Percentiles rank a stretch among this genome's conserved stretches.
Conservation (phyloP, 108 stramenopile genomes). For the Poteriospumella lacustris region DNA sequence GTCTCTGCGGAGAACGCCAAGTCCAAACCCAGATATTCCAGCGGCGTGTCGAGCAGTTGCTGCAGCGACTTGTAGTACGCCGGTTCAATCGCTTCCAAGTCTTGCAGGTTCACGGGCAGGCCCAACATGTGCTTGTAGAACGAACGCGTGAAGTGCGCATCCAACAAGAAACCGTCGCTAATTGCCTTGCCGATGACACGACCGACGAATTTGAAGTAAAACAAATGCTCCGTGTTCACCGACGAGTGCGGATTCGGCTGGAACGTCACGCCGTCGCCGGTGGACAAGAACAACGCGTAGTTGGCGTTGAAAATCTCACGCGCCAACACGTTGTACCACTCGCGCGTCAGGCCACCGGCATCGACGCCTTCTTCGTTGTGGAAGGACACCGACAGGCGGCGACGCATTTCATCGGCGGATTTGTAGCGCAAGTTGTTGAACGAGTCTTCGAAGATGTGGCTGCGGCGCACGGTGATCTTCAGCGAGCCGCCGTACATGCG, state of each 20-base stretch:
- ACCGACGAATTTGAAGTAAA: constrained; percentile 28
- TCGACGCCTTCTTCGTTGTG: constrained; percentile 21
- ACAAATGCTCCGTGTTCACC: constrained; percentile 10
- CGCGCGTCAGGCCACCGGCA: constrained; percentile 21
- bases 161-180: constrained; percentile 1
- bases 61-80: constrained; percentile 3
- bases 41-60: neutral
- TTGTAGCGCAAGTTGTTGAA: constrained; percentile 6
- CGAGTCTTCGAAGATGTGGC: constrained; percentile 12
- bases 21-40: constrained; percentile 16
- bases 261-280: neutral
- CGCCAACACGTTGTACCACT: constrained; percentile 18
- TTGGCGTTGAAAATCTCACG: constrained; percentile 21
- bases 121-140: constrained; percentile 21
- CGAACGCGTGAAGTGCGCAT: constrained; percentile 27
- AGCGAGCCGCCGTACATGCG: neutral
- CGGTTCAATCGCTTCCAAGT: constrained; percentile 23
- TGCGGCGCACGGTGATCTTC: neutral
- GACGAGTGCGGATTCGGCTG: constrained; percentile 14
- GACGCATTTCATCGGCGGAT: constrained; percentile 15
- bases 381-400: neutral
- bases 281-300: constrained; percentile 6
- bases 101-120: neutral
- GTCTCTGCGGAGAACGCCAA: constrained; percentile 17
- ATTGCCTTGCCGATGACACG: constrained; percentile 18